Evolutionary conservation across 148 eudicot species (phyloP).

Genomic region (Fagopyrum esculentum): DNA sequence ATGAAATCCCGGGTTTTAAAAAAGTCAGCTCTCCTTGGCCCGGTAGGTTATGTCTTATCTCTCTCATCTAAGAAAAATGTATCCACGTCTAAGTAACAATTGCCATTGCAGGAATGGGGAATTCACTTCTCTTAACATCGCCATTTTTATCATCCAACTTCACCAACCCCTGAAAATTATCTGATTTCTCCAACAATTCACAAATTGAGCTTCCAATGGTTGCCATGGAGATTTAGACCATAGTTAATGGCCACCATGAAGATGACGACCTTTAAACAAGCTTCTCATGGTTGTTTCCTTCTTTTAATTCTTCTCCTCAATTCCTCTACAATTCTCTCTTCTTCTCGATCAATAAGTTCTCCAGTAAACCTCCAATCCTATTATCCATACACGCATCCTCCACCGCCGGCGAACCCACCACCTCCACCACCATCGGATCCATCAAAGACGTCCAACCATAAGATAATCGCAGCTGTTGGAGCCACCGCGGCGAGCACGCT

Average conservation of each 20-base stretch:
- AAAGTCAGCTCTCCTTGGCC: constrained; percentile 4
- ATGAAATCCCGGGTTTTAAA: neutral
- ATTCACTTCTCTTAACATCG: neutral
- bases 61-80: constrained; percentile 7
- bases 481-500: constrained; percentile 6
- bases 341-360: neutral
- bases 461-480: constrained; percentile 7
- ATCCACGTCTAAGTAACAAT: neutral
- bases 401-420: neutral
- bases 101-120: neutral
- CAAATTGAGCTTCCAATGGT: neutral
- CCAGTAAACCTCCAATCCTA: neutral
- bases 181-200: neutral
- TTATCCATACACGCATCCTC: constrained; percentile 5
- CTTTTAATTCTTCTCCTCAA: neutral
- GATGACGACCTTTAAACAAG: neutral
- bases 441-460: neutral
- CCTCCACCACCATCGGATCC: neutral
- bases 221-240: neutral
- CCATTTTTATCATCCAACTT: neutral
- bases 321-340: neutral
- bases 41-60: neutral
- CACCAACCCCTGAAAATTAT: neutral
- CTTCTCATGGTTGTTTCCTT: neutral
- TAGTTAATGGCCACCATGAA: neutral